These are phyloP conservation scores for Rubroboletus satanas DNA, from an alignment of 768 basidiomycete genomes.

Conservation along the genomic window DNA sequence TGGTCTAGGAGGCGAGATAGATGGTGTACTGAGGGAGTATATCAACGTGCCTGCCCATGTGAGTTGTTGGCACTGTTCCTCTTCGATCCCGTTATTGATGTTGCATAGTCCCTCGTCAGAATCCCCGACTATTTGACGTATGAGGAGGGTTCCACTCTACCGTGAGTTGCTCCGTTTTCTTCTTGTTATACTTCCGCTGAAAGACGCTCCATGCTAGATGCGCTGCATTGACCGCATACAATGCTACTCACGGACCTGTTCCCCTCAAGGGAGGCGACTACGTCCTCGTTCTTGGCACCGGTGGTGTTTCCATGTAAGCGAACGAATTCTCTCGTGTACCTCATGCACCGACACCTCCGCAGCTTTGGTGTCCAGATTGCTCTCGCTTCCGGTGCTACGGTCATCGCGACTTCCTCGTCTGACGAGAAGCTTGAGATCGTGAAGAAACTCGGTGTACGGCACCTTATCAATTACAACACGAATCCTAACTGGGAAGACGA, in stretches of 20 bases:
- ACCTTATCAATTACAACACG: conserved; percentile 61
- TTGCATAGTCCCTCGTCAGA: conserved; percentile 41
- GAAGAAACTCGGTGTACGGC: conserved; percentile 47
- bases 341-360: conserved; percentile 4
- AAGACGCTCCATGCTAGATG: conserved; percentile 32
- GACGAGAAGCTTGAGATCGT: conserved; percentile 58
- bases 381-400: conserved; percentile 56
- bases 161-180: conserved; percentile 29
- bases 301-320: conserved; percentile 51
- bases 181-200: background rate
- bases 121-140: conserved; percentile 57
- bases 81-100: background rate
- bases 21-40: conserved; percentile 55
- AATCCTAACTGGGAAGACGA: conserved; percentile 57
- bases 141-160: conserved; percentile 62
- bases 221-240: conserved; percentile 64
- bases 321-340: background rate
- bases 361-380: conserved; percentile 61
- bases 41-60: conserved; percentile 47
- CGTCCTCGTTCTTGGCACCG: conserved; percentile 54
- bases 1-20: conserved; percentile 43
- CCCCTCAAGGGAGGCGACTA: conserved; percentile 57
- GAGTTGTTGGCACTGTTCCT: background rate
- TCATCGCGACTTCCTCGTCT: conserved; percentile 65
- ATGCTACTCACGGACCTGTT: conserved; percentile 46